Base-by-base conservation (phyloP, 768 basidiomycete species). In the Lentinula sp. region DNA sequence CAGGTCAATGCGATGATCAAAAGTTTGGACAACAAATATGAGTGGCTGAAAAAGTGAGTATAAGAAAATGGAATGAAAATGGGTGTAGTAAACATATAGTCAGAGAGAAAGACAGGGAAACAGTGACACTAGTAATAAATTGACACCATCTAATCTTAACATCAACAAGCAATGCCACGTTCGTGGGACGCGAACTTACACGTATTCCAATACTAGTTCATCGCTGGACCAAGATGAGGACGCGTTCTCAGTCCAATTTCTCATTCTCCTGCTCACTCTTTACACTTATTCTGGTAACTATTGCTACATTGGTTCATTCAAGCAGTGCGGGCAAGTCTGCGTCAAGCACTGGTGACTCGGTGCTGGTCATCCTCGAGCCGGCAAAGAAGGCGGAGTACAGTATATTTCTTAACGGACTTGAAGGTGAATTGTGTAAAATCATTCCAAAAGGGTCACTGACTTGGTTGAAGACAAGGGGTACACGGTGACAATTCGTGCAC, bases 331-430 rank as follows among this genome's bases (percentile, higher is more conserved):
- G 37, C 20, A 56, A 79, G 68, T 88, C 90, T 56, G 85, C 79
- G 67, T 93, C 91, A n/a, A 92, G 91, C 74, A 78, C 87, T 9
- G 91, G 90, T 13, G 80, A 88, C 73, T 87, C 85, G 33, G 90
- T 97, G 16, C 83, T 98, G 13, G 90, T 97, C 50, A 80, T 96
- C 13, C 78, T 96, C 37, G 93, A 98, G 70, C 83, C 86, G 1
- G 77, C 76, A 36, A 73, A 87, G n/a, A 78, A 84, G 67, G 82
- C 80, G 71, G 81, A 89, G 65, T 98, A 89, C 72, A 88, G 89
- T 9, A 75, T 87, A 67, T 96, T 97, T 82, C 95, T 93, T 73
- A 72, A 81, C 58, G 86, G 85, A 16, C 77, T 98, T 53, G 79
- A 83, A 77, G 83, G 95, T 95, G 59, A 52, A 79, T 69, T 8